Percentiles rank a stretch among this genome's conserved stretches.
These are phyloP conservation scores for Penicillium nordicum DNA, from an alignment of 2,329 filamentous ascomycete species.

Conservation along the genomic window DNA sequence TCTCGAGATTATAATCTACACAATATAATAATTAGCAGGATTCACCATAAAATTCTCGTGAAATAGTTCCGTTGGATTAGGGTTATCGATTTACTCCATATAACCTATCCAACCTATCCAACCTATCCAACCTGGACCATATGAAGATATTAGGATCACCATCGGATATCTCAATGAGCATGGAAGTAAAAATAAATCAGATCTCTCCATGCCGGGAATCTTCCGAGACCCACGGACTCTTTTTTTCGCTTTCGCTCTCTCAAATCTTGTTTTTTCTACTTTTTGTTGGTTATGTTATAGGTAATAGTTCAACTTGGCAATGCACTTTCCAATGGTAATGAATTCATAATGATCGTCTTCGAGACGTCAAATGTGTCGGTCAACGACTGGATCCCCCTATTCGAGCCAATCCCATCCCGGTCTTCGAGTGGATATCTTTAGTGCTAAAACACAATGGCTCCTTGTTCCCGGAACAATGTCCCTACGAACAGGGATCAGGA, in stretches of 20 bases:
- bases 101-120: neutral
- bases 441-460: neutral
- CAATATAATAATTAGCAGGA: no score
- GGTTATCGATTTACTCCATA: neutral
- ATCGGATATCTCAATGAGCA: neutral
- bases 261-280: neutral
- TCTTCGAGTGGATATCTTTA: neutral
- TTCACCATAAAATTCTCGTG: no score
- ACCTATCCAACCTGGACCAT: neutral
- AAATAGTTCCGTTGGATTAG: constrained; percentile 4
- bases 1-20: neutral
- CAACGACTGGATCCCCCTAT: neutral
- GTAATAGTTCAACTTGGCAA: neutral
- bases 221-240: neutral
- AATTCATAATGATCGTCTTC: neutral
- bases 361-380: neutral
- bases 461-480: neutral
- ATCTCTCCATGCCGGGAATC: neutral
- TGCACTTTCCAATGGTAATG: neutral
- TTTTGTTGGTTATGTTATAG: neutral
- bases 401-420: constrained; percentile 2
- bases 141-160: neutral
- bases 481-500: neutral
- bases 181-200: constrained; percentile 1
- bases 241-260: neutral